Evolutionary conservation across 306 rosid species (phyloP).

Genomic region (Bauhinia variegata): DNA sequence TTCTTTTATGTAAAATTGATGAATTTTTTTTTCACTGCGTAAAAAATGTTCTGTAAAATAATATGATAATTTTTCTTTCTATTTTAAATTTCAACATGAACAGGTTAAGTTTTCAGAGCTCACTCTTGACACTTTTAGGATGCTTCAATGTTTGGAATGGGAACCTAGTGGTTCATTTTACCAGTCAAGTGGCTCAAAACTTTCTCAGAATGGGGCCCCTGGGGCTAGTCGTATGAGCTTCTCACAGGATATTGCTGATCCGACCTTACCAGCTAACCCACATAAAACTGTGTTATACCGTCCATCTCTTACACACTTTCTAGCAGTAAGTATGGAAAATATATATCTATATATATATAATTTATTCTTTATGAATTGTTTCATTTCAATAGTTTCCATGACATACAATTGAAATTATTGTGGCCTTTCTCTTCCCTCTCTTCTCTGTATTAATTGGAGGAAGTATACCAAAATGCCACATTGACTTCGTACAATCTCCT

Average conservation of each 20-base stretch:
- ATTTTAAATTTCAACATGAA: conserved; percentile 27
- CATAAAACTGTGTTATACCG: conserved; percentile 82
- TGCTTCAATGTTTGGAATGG: conserved; percentile 98
- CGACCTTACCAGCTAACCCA: conserved; percentile 88
- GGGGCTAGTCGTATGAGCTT: conserved; percentile 64
- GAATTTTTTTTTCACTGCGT: not conserved
- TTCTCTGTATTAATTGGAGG: not conserved
- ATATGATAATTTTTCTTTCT: conserved; percentile 25
- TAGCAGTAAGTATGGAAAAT: conserved; percentile 74
- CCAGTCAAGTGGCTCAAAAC: conserved; percentile 62
- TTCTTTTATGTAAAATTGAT: not conserved
- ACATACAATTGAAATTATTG: not conserved
- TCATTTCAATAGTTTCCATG: conserved; percentile 24
- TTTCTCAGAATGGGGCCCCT: conserved; percentile 66
- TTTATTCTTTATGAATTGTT: not conserved
- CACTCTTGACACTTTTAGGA: conserved; percentile 90
- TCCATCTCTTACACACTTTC: conserved; percentile 82
- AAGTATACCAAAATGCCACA: not conserved
- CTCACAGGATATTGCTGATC: conserved; percentile 85
- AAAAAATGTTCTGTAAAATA: conserved; percentile 12
- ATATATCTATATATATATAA: not conserved
- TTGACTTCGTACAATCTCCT: not conserved
- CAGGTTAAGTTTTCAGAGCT: conserved; percentile 95
- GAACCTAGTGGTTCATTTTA: conserved; percentile 92
- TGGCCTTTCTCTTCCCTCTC: not conserved